Evolutionary conservation across 495 filamentous ascomycete genomes (phyloP).

Genomic region (Echria macrotheca): DNA sequence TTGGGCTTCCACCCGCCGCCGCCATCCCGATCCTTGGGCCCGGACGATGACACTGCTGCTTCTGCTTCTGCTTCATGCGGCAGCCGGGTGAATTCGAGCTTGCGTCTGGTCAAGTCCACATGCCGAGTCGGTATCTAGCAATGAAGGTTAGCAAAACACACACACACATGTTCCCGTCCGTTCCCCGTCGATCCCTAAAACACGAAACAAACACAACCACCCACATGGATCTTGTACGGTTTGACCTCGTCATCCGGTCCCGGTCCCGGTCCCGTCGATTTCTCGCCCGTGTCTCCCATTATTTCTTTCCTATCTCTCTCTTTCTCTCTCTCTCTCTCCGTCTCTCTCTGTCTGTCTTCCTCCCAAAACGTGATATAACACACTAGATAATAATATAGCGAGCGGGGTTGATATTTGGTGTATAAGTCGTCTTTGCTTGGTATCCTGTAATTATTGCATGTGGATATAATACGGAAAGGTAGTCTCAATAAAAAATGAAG

Average conservation of each 20-base stretch:
- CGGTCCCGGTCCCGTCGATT: not conserved
- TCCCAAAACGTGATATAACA: not conserved
- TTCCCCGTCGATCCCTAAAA: conserved; percentile 8
- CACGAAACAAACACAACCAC: conserved; percentile 20
- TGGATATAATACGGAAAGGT: too few species aligned
- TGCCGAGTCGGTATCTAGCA: conserved; percentile 45
- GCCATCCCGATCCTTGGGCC: not conserved
- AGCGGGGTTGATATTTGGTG: too few species aligned
- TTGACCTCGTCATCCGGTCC: conserved; percentile 36
- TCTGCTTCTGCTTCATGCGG: conserved; percentile 48
- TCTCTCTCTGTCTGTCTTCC: too few species aligned
- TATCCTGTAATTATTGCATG: too few species aligned
- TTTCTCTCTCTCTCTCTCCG: too few species aligned
- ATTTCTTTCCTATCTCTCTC: too few species aligned
- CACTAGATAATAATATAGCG: not conserved
- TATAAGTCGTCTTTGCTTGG: too few species aligned
- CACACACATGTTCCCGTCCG: too few species aligned
- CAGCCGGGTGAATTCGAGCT: conserved; percentile 50
- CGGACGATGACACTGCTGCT: too few species aligned
- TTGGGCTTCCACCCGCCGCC: conserved; percentile 9
- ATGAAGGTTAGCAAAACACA: not conserved
- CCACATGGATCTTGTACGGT: conserved; percentile 48
- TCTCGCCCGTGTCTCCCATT: conserved; percentile 7
- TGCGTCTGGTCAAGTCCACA: conserved; percentile 47
- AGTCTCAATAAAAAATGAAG: too few species aligned